Evolutionary conservation across 352 stramenopile species (phyloP).

Genomic region (Achlya hypogyna): DNA sequence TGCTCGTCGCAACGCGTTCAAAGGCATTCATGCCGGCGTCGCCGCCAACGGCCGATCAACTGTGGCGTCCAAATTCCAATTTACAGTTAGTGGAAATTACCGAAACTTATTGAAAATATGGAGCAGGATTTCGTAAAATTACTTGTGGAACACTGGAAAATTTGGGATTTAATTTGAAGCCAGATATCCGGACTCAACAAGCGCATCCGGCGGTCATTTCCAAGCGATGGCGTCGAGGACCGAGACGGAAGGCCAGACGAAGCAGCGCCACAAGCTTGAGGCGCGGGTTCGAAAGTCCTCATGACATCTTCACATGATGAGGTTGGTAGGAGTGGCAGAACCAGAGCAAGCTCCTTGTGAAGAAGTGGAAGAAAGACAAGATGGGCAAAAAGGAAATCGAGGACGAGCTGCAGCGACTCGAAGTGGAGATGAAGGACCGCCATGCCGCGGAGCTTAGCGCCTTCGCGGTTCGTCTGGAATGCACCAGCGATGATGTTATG

Average conservation of each 20-base stretch:
- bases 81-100: no score
- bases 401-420: conserved; percentile 43
- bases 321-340: conserved; percentile 54
- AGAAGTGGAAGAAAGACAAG: conserved; percentile 81
- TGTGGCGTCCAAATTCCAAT: no score
- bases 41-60: no score
- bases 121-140: no score
- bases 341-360: conserved; percentile 69
- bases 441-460: conserved; percentile 43
- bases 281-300: conserved; percentile 37
- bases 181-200: no score
- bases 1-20: no score
- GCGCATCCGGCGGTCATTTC: no score
- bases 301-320: not conserved
- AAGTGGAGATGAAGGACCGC: conserved; percentile 40
- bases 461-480: conserved; percentile 16
- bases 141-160: no score
- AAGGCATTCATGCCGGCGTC: no score
- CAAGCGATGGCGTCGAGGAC: conserved; percentile 26
- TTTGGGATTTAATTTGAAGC: no score
- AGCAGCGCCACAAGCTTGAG: conserved; percentile 83
- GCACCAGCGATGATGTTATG: no score
- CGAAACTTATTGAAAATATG: no score
- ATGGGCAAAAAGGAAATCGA: conserved; percentile 69
- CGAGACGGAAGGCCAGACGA: conserved; percentile 70